phyloP scores from a whole-genome alignment of 805 yeast species.

The Candida boleticola region DNA sequence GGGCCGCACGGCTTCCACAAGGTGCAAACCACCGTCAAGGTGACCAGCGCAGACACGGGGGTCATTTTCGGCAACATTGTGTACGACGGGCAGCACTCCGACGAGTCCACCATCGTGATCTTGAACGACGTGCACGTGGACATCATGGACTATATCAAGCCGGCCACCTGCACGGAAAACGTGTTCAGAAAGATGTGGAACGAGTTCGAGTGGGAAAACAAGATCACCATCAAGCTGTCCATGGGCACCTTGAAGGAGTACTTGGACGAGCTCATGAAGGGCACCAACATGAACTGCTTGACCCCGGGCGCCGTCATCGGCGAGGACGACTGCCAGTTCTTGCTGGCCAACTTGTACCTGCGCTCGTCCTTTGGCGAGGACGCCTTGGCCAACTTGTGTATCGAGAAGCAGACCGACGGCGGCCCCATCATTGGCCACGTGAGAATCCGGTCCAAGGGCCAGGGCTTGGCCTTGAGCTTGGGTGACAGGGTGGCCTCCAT shows the following conservation, averaged over 20 bases:
- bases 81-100: conserved; percentile 93
- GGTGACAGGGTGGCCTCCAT: conserved; percentile 92
- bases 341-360: conserved; percentile 92
- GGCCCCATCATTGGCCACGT: conserved; percentile 90
- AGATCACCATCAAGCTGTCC: conserved; percentile 80
- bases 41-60: conserved; percentile 96
- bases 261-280: conserved; percentile 69
- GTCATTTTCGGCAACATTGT: conserved; percentile 96
- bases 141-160: conserved; percentile 95
- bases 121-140: conserved; percentile 94
- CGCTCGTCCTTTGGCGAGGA: conserved; percentile 95
- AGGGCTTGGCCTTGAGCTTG: conserved; percentile 90
- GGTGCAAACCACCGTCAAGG: conserved; percentile 85
- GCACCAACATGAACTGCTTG: conserved; percentile 91
- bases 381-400: conserved; percentile 92
- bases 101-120: conserved; percentile 84
- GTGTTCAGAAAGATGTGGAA: conserved; percentile 98
- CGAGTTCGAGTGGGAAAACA: conserved; percentile 99
- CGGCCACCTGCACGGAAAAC: conserved; percentile 85
- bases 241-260: conserved; percentile 69
- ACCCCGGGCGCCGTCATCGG: conserved; percentile 92
- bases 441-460: conserved; percentile 95
- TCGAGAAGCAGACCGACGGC: conserved; percentile 75
- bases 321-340: conserved; percentile 76
- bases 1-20: conserved; percentile 98